Percentiles rank a stretch among this genome's conserved stretches.
phyloP scores from a whole-genome alignment of 2,329 filamentous ascomycete species.

The Cadophora sp. region DNA sequence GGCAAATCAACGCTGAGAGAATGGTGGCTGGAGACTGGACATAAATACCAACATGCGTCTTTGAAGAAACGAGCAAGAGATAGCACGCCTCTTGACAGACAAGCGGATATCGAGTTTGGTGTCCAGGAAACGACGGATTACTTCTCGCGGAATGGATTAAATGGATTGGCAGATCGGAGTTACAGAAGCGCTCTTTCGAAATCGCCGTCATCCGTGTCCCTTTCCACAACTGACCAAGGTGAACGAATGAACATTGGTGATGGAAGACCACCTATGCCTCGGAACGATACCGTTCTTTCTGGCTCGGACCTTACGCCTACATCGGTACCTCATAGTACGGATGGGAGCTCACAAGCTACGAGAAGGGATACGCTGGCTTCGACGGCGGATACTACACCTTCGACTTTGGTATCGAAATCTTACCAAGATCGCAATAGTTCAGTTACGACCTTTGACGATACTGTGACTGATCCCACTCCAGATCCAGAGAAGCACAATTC shows the following conservation, averaged over 20 bases:
- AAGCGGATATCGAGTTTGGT: conserved; percentile 42
- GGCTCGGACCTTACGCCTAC: conserved; percentile 11
- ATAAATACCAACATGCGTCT: conserved; percentile 32
- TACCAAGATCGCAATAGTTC: conserved; percentile 36
- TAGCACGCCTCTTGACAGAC: conserved; percentile 27
- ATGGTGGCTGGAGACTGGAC: conserved; percentile 40
- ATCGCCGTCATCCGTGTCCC: conserved; percentile 30
- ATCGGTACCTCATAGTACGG: conserved; percentile 13
- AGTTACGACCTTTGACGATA: conserved; percentile 36
- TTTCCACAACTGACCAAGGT: conserved; percentile 15
- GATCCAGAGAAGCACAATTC: conserved; percentile 32
- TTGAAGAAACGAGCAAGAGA: conserved; percentile 28
- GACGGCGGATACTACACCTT: conserved; percentile 28
- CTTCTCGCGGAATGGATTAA: conserved; percentile 33
- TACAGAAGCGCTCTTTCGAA: conserved; percentile 21
- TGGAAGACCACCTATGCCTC: conserved; percentile 30
- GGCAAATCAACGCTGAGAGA: conserved; percentile 50
- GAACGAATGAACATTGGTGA: conserved; percentile 24
- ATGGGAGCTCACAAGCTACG: conserved; percentile 29
- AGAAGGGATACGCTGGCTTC: conserved; percentile 26
- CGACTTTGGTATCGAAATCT: conserved; percentile 31
- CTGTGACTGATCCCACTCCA: conserved; percentile 24
- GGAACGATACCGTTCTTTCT: conserved; percentile 27
- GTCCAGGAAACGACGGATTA: conserved; percentile 39
- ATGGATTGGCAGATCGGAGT: conserved; percentile 38